Evolutionary conservation across 352 stramenopile species (phyloP).

Genomic region (Phytophthora sojae): DNA sequence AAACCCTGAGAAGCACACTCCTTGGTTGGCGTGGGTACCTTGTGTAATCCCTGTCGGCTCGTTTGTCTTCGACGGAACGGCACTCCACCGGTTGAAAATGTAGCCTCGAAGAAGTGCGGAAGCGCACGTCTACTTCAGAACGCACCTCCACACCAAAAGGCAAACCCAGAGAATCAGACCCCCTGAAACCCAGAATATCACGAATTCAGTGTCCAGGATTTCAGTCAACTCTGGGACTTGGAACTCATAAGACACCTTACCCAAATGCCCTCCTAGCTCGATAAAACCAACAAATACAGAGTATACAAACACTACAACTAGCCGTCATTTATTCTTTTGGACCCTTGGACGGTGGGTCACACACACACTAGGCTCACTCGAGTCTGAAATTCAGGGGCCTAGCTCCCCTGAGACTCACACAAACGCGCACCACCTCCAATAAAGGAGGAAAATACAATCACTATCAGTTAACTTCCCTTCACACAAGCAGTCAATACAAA

Average conservation of each 20-base stretch:
- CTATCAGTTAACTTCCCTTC: too few species aligned
- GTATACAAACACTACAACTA: too few species aligned
- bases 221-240: background rate
- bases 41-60: too few species aligned
- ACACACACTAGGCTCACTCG: too few species aligned
- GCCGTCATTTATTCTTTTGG: too few species aligned
- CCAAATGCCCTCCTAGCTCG: background rate
- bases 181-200: background rate
- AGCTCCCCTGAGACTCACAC: background rate
- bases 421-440: background rate
- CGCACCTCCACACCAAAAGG: background rate
- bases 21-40: too few species aligned
- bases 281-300: too few species aligned
- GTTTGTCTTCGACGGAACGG: background rate
- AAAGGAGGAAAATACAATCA: too few species aligned
- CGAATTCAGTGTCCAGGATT: background rate
- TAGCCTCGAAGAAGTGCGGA: background rate
- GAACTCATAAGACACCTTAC: background rate
- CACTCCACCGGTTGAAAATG: background rate
- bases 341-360: too few species aligned
- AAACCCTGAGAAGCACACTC: too few species aligned
- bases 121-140: background rate
- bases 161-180: background rate
- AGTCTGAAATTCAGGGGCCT: background rate
- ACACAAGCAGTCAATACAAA: too few species aligned